phyloP scores from a whole-genome alignment of 352 stramenopile genomes.

The Plasmopara halstedii region DNA sequence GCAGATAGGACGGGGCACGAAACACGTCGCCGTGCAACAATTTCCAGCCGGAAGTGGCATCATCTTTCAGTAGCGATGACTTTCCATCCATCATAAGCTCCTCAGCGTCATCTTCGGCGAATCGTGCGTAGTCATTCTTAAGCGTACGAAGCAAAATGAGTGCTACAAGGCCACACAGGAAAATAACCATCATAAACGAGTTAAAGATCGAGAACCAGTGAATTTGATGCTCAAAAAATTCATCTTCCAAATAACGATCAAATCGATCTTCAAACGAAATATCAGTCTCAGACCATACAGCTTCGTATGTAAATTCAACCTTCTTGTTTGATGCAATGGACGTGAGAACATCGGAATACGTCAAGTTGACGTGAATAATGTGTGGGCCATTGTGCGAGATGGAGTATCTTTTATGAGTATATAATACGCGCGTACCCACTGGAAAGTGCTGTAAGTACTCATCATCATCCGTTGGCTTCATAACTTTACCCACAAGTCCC shows the following conservation, averaged over 20 bases:
- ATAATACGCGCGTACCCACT: conserved; percentile 85
- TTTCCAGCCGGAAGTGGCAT: conserved; percentile 92
- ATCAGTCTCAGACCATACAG: conserved; percentile 87
- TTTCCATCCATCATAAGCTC: conserved; percentile 81
- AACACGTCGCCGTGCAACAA: conserved; percentile 94
- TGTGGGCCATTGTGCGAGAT: conserved; percentile 96
- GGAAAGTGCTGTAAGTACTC: conserved; percentile 78
- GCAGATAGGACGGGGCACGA: conserved; percentile 86
- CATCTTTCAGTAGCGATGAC: conserved; percentile 71
- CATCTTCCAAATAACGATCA: conserved; percentile 97
- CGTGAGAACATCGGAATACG: conserved; percentile 86
- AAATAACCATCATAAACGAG: conserved; percentile 98
- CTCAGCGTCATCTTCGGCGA: conserved; percentile 81
- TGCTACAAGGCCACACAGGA: conserved; percentile 90
- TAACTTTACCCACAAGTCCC: conserved; percentile 97
- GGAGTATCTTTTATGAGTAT: conserved; percentile 95
- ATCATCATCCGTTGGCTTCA: conserved; percentile 81
- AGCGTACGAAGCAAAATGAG: conserved; percentile 92
- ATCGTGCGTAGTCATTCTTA: conserved; percentile 92
- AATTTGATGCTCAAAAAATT: conserved; percentile 99
- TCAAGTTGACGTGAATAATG: conserved; percentile 98
- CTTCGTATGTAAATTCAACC: conserved; percentile 93
- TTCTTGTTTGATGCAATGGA: conserved; percentile 79
- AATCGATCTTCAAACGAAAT: conserved; percentile 95
- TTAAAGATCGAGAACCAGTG: conserved; percentile 98